Evolutionary conservation across 441 rosid species (phyloP), one percentile per base, ranked within the genome.

Genomic region (Erodium texanum): DNA sequence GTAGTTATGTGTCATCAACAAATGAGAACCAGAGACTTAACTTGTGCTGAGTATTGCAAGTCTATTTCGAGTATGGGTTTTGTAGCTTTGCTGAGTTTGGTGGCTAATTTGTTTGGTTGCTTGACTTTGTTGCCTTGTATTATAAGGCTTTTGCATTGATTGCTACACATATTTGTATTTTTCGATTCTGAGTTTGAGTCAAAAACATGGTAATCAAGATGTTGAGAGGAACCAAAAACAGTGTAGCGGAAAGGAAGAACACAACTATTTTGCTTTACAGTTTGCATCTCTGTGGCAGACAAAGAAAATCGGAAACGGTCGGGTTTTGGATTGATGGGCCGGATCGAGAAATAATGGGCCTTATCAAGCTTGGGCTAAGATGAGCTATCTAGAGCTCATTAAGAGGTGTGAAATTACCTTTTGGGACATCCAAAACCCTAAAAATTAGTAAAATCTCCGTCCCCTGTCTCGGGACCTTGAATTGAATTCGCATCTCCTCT

Each of bases 401-500:
- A 8, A 56, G 18, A 20, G 14, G 7, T 19, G 62, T 6, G 14
- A 18, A 56, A 9, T 56, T 56, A 56, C 62, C 12, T 12, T 56
- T 56, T 56, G 19, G 24, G 3, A 19, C 24, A 56, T 22, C 24
- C 24, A 18, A 56, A 56, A 56, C 62, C 62, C 62, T 56, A 56
- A 56, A 56, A 56, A 56, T 56, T 56, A 56, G 62, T 56, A 19
- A 56, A 56, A 56, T 56, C 62, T 22, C 62, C 62, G 24, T 56
- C 62, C 24, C 24, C 19, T 56, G 62, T 56, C 24, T 56, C 62
- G 24, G 14, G 54, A 36, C 41, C 41, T 36, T 2, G 41, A 36
- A 36, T 36, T 36, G 18, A 48, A 14, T n/a, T 56, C 24, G 62
- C 62, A 3, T 56, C 62, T 24, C 65, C 65, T 29, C 38, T 62